A percentile compares a stretch with the other conserved stretches of the same genome.
phyloP scores from a whole-genome alignment of 805 yeast species.

The Nakazawaea siamensis region DNA sequence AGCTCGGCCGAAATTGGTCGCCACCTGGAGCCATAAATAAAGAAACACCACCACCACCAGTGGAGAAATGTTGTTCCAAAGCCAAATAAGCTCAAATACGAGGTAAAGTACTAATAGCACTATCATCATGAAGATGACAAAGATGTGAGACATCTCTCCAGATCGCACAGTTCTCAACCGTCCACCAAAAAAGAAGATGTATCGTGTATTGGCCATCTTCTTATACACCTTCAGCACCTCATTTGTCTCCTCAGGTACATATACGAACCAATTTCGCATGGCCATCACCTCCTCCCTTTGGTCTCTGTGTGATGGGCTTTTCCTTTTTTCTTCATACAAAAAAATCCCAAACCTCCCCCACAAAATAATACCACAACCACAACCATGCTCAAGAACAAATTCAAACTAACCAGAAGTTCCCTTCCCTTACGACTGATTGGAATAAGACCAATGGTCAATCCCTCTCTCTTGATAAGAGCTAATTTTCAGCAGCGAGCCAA shows the following conservation, averaged over 20 bases:
- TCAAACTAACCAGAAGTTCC: too few species aligned
- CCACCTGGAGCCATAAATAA: constrained; percentile 48
- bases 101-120: constrained; percentile 48
- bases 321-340: background rate
- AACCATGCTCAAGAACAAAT: background rate
- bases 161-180: constrained; percentile 37
- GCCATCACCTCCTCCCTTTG: background rate
- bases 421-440: too few species aligned
- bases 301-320: too few species aligned
- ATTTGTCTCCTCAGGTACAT: background rate
- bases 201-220: constrained; percentile 29
- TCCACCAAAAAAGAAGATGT: constrained; percentile 59
- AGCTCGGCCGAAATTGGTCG: constrained; percentile 41
- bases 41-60: constrained; percentile 46
- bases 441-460: too few species aligned
- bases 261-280: background rate
- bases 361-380: background rate
- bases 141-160: constrained; percentile 29
- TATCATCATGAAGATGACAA: constrained; percentile 26
- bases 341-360: background rate
- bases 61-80: constrained; percentile 49
- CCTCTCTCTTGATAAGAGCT: background rate
- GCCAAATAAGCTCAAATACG: constrained; percentile 41
- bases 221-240: too few species aligned
- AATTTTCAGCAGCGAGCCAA: background rate